Conservation (phyloP, 208 protist genomes). For the Acanthamoeba royreba region DNA sequence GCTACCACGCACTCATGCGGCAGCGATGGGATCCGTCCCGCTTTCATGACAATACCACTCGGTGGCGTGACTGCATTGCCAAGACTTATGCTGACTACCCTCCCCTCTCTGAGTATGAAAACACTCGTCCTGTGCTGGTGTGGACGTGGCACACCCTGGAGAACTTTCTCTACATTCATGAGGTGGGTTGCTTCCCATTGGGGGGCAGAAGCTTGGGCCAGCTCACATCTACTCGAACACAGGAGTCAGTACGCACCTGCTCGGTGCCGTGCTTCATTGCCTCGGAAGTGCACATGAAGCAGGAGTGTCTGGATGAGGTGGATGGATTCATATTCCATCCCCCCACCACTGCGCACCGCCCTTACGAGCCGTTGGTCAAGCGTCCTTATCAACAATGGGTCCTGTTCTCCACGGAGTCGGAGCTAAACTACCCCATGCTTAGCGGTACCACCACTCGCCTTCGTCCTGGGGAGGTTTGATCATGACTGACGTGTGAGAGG, state of each 20-base stretch:
- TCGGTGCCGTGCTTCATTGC: slow-evolving; percentile 20
- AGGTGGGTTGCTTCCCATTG: neutral
- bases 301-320: slow-evolving; percentile 37
- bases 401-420: slow-evolving; percentile 19
- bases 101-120: neutral
- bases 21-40: neutral
- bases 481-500: neutral
- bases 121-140: neutral
- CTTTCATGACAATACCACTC: neutral
- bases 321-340: slow-evolving; percentile 46
- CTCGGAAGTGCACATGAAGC: neutral
- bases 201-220: neutral
- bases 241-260: slow-evolving; percentile 22
- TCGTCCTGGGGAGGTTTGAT: neutral
- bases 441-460: neutral
- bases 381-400: slow-evolving; percentile 10
- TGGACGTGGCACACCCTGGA: slow-evolving; percentile 45
- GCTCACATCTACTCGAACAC: neutral
- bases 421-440: slow-evolving; percentile 41
- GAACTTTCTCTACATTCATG: slow-evolving; percentile 48
- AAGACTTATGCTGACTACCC: slow-evolving; percentile 2
- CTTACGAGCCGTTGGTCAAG: neutral
- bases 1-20: neutral
- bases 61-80: neutral
- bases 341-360: neutral